phyloP scores from a whole-genome alignment of 495 filamentous ascomycete species.

The Cairneyella variabilis region DNA sequence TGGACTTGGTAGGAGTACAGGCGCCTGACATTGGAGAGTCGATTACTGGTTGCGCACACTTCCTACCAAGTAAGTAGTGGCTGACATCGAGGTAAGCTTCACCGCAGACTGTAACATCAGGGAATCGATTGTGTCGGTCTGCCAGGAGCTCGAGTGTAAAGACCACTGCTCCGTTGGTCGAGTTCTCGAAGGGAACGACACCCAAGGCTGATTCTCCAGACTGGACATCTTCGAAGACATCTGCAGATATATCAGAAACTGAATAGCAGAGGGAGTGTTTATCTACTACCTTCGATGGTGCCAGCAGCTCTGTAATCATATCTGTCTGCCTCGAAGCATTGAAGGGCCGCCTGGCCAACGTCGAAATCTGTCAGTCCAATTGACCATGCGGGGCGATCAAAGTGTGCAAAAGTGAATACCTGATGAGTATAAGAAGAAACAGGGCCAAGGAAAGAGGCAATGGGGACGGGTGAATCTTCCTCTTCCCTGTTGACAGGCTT shows the following conservation, averaged over 20 bases:
- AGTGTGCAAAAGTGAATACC: constrained; percentile 42
- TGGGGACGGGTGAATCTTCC: constrained; percentile 10
- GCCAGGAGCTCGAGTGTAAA: constrained; percentile 85
- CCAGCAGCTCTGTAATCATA: constrained; percentile 53
- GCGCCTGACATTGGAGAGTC: constrained; percentile 20
- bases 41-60: background rate
- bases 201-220: constrained; percentile 56
- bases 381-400: constrained; percentile 3
- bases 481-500: background rate
- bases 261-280: background rate
- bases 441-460: constrained; percentile 82
- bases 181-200: constrained; percentile 95
- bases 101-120: constrained; percentile 66
- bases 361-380: constrained; percentile 22
- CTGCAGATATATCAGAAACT: constrained; percentile 37
- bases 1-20: constrained; percentile 21
- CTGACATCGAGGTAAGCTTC: constrained; percentile 83
- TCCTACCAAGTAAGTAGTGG: constrained; percentile 70
- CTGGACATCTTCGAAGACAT: constrained; percentile 79
- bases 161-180: constrained; percentile 85
- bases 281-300: constrained; percentile 54
- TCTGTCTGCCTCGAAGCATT: constrained; percentile 51
- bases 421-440: constrained; percentile 86
- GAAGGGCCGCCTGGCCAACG: constrained; percentile 57
- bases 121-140: constrained; percentile 57